Percentiles rank a stretch among this genome's conserved stretches.
These are phyloP conservation scores for Blastocystis sp. DNA, from an alignment of 352 stramenopile species.

Conservation along the genomic window DNA sequence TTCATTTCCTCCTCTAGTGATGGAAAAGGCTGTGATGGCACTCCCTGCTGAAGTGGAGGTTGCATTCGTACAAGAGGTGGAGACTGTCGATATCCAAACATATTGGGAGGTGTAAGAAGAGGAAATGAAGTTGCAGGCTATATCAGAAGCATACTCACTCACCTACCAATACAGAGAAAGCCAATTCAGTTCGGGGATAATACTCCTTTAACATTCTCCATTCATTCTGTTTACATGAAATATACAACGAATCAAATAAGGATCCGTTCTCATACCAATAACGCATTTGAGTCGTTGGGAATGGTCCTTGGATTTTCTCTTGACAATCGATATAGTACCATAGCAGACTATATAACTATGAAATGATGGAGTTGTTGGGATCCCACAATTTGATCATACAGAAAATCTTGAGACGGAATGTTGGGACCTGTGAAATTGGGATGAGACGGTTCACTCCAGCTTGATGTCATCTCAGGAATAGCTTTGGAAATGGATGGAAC, in stretches of 20 bases:
- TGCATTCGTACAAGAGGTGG: too few species aligned
- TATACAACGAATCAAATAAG: not conserved
- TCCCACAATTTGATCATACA: not conserved
- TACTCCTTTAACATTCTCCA: conserved; percentile 19
- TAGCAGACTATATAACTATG: conserved; percentile 21
- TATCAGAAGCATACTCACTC: not conserved
- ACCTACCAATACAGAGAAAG: not conserved
- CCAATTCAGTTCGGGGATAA: not conserved
- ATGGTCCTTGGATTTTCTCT: conserved; percentile 21
- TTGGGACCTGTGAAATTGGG: not conserved
- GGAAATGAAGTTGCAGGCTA: not conserved
- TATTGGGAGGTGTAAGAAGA: not conserved
- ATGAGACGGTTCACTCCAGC: not conserved
- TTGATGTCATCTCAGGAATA: not conserved
- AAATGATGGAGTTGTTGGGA: not conserved
- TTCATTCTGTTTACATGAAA: not conserved
- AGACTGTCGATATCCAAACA: too few species aligned
- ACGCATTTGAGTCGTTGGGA: conserved; percentile 35
- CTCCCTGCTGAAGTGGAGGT: not conserved
- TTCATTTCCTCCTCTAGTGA: too few species aligned
- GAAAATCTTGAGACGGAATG: not conserved
- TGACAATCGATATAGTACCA: conserved; percentile 46
- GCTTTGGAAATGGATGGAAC: not conserved
- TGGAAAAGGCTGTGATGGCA: not conserved
- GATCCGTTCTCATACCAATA: conserved; percentile 37